Conservation (phyloP, 306 rosid species). For the Senna siamea region DNA sequence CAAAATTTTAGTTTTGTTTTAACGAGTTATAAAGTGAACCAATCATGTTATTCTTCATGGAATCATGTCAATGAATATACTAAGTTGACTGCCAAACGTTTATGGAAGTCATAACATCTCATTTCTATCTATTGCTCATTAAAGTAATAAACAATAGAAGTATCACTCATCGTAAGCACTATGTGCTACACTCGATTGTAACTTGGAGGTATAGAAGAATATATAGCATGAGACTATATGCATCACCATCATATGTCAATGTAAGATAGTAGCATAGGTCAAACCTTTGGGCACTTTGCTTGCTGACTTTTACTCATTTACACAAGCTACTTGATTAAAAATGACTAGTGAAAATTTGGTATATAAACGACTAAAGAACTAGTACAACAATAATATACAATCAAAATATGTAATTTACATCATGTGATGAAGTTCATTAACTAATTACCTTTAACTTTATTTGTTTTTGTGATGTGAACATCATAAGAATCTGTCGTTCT, state of each 20-base stretch:
- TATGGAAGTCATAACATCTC: slow-evolving; percentile 15
- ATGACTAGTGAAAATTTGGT: no score
- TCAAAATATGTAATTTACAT: background rate
- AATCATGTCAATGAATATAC: background rate
- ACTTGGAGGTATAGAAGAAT: background rate
- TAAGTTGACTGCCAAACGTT: background rate
- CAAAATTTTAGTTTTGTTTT: slow-evolving; percentile 29
- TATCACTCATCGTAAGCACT: background rate
- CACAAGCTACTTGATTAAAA: no score
- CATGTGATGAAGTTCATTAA: background rate
- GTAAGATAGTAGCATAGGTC: no score
- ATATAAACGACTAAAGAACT: no score
- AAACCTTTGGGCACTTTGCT: no score
- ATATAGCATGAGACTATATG: background rate
- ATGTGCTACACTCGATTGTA: background rate
- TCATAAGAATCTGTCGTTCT: background rate
- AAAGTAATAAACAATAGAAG: background rate
- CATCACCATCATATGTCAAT: slow-evolving; percentile 1
- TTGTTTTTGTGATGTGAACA: no score
- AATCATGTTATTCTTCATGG: slow-evolving; percentile 28
- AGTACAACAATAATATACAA: background rate
- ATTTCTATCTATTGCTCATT: background rate
- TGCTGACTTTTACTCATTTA: no score
- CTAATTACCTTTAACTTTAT: no score
- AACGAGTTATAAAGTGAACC: no score